Evolutionary conservation across 768 basidiomycete species (phyloP), one percentile per base, ranked within the genome.

Genomic region (Coprinellus micaceus): DNA sequence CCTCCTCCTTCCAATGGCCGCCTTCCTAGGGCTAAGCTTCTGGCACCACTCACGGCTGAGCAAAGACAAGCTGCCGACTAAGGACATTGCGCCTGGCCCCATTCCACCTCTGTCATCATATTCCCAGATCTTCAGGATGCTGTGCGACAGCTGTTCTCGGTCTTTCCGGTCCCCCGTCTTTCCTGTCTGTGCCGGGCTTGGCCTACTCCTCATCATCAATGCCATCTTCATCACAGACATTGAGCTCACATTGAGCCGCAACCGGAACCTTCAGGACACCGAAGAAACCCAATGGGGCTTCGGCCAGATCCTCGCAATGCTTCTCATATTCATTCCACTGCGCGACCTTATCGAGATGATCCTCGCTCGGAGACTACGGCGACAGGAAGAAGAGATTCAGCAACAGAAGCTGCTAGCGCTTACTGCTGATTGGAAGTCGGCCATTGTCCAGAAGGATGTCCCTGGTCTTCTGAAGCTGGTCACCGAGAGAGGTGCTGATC

Each of bases 201-300:
- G 25, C 2, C 3, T 58, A 25, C 37, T 58, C 13, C 15, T 54
- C 21, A 52, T 29, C 10, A 37, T 54, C 53, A 54, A 58, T 22
- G 28, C 54, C 21, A 39, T 50, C 33, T 47, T 58, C 36, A 37
- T 44, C n/a, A 21, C 52, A 15, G 53, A 58, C 41, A 58, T 53
- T 4, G 57, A 58, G 29, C 36, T 48, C 10, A 58, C 53, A 26
- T 17, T 53, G 2, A 22, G 21, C 28, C 24, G 45, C 24, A 58
- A 47, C 26, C 40, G 13, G 17, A n/a, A 15, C 2, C 48, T 54
- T 9, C 52, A 53, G 24, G 36, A 17, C 5, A 19, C 40, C 40
- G 56, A 29, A 5, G 56, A 57, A 28, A 28, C 40, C 5, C 24
- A 57, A 45, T 57, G 45, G 48, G 51, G 49, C 1, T 57, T 57